Conservation (phyloP, 208 protist genomes). For the Plasmodiophora brassicae region DNA sequence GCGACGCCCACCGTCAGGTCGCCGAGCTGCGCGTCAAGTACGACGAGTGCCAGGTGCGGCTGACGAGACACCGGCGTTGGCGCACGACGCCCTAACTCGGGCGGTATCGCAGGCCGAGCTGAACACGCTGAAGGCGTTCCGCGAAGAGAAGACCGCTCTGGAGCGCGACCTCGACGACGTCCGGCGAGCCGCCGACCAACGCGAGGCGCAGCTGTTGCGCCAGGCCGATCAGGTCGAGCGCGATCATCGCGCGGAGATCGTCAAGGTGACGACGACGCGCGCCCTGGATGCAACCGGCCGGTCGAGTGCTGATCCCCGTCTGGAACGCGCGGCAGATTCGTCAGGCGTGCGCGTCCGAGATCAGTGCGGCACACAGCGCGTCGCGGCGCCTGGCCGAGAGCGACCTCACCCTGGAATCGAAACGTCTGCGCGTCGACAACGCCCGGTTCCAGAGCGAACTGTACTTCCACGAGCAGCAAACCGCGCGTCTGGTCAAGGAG, state of each 20-base stretch:
- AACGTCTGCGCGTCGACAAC: background rate
- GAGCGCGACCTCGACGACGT: background rate
- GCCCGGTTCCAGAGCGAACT: background rate
- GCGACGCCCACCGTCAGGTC: background rate
- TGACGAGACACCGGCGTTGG: background rate
- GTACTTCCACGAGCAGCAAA: conserved; percentile 1
- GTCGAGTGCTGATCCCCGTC: background rate
- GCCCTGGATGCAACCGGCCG: background rate
- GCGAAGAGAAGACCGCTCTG: background rate
- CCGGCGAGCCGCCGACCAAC: background rate
- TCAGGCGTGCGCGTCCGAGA: background rate
- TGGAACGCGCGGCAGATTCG: background rate
- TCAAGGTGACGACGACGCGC: background rate
- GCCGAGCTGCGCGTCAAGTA: background rate
- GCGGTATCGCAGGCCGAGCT: background rate
- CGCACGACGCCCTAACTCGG: background rate
- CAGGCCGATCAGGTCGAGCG: background rate
- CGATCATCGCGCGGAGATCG: background rate
- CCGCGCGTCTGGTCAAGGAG: background rate
- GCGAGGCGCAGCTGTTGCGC: background rate
- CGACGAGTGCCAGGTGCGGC: background rate
- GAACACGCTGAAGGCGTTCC: background rate
- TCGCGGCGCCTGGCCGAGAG: background rate
- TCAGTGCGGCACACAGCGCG: background rate
- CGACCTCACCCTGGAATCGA: background rate